These are phyloP conservation scores for Macadamia integrifolia DNA, from an alignment of 164 flowering plant genomes.

Conservation along the genomic window DNA sequence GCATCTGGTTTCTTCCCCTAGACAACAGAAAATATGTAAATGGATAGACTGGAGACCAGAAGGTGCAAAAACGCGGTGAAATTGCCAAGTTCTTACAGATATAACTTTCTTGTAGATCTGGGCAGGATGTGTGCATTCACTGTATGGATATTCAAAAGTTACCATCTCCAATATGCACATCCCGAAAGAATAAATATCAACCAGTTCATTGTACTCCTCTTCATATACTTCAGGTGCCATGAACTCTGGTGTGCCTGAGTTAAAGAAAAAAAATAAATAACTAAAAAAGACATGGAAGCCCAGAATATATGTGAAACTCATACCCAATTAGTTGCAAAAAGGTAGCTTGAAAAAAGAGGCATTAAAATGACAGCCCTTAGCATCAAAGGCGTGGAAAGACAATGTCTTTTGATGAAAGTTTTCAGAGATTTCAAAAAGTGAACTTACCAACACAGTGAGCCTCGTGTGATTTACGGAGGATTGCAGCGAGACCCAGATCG, in stretches of 20 bases:
- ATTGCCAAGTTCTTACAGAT: slow-evolving; percentile 48
- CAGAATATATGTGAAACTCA: neutral
- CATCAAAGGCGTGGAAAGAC: too few relatives aligned
- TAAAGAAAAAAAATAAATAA: neutral
- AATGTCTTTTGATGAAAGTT: too few relatives aligned
- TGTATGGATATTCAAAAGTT: slow-evolving; percentile 96
- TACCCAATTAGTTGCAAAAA: neutral
- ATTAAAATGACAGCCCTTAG: too few relatives aligned
- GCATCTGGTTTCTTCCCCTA: slow-evolving; percentile 92
- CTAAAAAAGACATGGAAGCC: neutral
- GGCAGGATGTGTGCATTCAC: slow-evolving; percentile 93
- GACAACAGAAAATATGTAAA: slow-evolving; percentile 3
- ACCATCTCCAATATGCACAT: slow-evolving; percentile 98
- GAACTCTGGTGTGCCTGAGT: slow-evolving; percentile 94
- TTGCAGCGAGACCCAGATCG: slow-evolving; percentile 93
- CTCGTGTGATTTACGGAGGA: slow-evolving; percentile 81
- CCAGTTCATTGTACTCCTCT: slow-evolving; percentile 94
- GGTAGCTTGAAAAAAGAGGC: too few relatives aligned
- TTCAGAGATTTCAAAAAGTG: neutral
- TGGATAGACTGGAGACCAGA: too few relatives aligned
- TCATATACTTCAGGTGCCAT: slow-evolving; percentile 98
- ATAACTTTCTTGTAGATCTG: slow-evolving; percentile 96
- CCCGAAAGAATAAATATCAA: slow-evolving; percentile 92
- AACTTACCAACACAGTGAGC: slow-evolving; percentile 87
- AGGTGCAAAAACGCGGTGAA: too few relatives aligned